Base-by-base conservation (phyloP, 129 eudicot species). In the Kitagawia praeruptora region DNA sequence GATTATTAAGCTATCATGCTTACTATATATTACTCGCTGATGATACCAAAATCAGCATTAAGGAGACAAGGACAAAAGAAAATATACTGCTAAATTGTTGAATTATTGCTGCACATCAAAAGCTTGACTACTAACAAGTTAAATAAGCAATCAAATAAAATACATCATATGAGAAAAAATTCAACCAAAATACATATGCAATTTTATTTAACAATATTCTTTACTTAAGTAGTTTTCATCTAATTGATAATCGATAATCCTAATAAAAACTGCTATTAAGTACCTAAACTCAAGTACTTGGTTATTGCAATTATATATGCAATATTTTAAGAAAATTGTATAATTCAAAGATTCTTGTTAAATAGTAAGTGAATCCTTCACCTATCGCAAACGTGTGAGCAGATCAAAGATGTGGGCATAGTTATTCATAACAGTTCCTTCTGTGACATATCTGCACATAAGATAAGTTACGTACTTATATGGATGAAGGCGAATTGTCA, bases 331-430 rank as follows among this genome's bases (percentile, higher is more conserved):
- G 69, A 61, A 61, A 61, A 0, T n/a, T 51, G 2, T 51, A 51
- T 19, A 51, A 51, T 18, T 51, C n/a, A 58, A 58, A 23, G 66
- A 66, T 66, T 7, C 40, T 12, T 66, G 38, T 31, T 31, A 37
- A 3, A 38, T 41, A 72, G 2, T 23, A 18, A 80, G 63, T 58
- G 14, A 56, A 28, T 4, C 27, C 13, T 56, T 83, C 49, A 95
- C 98, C 98, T 95, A 94, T 23, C 98, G 89, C 81, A 95, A 84
- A 66, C 96, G 97, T 28, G 94, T 92, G 39, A 95, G 92, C 14
- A 95, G 96, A 85, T 90, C 98, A 85, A 95, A 95, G 75, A 95
- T 95, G 82, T 95, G 94, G 80, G 94, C 97, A 85, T 95, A 95
- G 82, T 95, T 95, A 87, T 95, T 90, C 93, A 89, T 79, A 78